Evolutionary conservation across 768 basidiomycete species (phyloP), one percentile per base, ranked within the genome.

Genomic region (Macrocybe gigantea): DNA sequence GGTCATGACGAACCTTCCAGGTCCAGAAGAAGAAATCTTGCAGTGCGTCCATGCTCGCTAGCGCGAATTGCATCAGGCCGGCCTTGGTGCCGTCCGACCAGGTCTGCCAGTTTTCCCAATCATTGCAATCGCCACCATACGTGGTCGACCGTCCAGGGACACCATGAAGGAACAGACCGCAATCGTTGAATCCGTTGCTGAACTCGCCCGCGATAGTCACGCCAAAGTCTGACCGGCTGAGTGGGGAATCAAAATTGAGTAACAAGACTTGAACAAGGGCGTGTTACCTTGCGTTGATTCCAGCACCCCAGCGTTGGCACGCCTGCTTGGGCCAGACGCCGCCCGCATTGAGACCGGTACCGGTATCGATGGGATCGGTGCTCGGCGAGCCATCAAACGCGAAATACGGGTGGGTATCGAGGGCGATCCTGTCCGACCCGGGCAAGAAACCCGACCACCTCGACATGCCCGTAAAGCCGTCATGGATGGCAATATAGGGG

Each of bases 171-270:
- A 52, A 60, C 13, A 59, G 53, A 6, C 57, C 83, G 53, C 85
- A 87, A 40, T 75, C 69, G 58, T 83, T 86, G 60, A 66, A 71
- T 11, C 77, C 85, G 11, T 75, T 71, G 49, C 82, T 83, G 63
- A 82, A 91, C 64, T 92, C 88, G 38, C 86, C 88, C 1, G 83
- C 79, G 15, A 83, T 55, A 6, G 81, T 81, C 38, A 90, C 64
- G 9, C 89, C 89, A 54, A 88, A 88, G 38, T 52, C 38, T 30
- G 50, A 43, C 49, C 55, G 59, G 49, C 59, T 60, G 31, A 3
- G 34, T 22, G 36, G 7, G 45, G 39, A 41, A 31, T 44, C 32
- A 38, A 6, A 9, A 53, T 53, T 38, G 11, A 38, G 36, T 38
- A 11, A 38, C 38, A 55, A 53, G 37, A 44, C 22, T 2, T 10